These are phyloP conservation scores for Penicillium egyptiacum DNA, from an alignment of 495 filamentous ascomycete species.

Conservation along the genomic window DNA sequence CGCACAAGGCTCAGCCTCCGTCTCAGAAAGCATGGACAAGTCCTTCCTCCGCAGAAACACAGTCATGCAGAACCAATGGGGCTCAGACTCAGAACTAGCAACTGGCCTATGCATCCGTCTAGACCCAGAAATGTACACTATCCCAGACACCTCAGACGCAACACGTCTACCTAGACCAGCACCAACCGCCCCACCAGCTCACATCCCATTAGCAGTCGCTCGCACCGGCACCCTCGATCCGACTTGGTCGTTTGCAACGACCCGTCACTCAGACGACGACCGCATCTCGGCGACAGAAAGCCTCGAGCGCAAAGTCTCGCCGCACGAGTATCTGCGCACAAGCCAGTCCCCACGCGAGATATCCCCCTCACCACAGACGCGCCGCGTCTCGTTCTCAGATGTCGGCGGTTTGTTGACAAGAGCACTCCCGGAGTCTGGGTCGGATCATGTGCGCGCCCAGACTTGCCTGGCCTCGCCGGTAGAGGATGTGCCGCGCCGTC, in stretches of 20 bases:
- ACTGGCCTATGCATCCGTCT: slow-evolving; percentile 68
- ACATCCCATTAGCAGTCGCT: slow-evolving; percentile 25
- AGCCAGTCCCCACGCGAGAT: slow-evolving; percentile 27
- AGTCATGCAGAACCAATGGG: slow-evolving; percentile 66
- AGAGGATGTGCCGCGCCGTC: slow-evolving; percentile 15
- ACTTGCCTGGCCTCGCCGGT: background rate
- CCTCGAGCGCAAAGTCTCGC: slow-evolving; percentile 36
- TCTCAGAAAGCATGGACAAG: slow-evolving; percentile 52
- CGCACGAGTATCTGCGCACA: slow-evolving; percentile 40
- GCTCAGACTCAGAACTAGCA: slow-evolving; percentile 78
- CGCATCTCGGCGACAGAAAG: slow-evolving; percentile 32
- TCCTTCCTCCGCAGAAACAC: slow-evolving; percentile 50
- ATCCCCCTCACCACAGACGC: slow-evolving; percentile 24
- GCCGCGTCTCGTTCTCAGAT: slow-evolving; percentile 67
- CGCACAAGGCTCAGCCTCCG: slow-evolving; percentile 52
- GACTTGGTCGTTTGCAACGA: slow-evolving; percentile 35
- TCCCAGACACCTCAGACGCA: slow-evolving; percentile 12
- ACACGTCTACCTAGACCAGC: slow-evolving; percentile 25
- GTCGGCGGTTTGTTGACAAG: slow-evolving; percentile 60
- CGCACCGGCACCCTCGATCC: slow-evolving; percentile 33
- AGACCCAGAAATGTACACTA: slow-evolving; percentile 56
- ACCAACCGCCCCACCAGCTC: slow-evolving; percentile 30
- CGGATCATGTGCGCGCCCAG: background rate
- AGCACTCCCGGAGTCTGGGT: background rate
- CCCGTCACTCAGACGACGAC: slow-evolving; percentile 28